Evolutionary conservation across 2,329 filamentous ascomycete species (phyloP), one percentile per base, ranked within the genome.

Genomic region (Diplodia scrobiculata): DNA sequence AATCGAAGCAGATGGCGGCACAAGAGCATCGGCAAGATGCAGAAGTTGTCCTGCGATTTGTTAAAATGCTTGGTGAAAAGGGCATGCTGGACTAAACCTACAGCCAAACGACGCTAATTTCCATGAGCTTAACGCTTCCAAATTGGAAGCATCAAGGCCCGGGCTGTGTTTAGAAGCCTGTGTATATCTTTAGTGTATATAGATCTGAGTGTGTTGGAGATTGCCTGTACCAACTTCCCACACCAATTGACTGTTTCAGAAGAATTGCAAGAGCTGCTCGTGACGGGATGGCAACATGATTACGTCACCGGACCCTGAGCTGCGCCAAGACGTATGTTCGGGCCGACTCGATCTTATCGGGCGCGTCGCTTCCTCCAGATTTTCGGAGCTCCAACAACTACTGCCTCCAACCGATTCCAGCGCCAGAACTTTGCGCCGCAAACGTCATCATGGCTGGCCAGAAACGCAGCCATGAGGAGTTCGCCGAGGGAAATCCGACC

Each of bases 11-110:
- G 58, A 79, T 52, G 72, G 73, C 82, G 11, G 80, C 82, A 68
- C 80, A 82, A 65, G 80, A 84, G 69, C 70, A 77, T 63, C 74
- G 77, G 25, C 76, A 78, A 65, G 76, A 79, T 53, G 78, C 81
- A 68, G 71, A 73, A 54, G 63, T 80, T 65, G 78, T 79, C 17
- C 70, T 83, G 53, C 74, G 78, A 63, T 79, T 80, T 3, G 81
- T 83, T 70, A 82, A 81, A 70, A 77, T 78, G 69, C 72, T 83
- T 9, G 81, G 81, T 2, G 74, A 75, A 47, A 69, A 76, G 38
- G 79, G 79, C 21, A 27, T 67, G 47, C 32, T 67, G 10, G 64
- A 34, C 34, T 59, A 27, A 60, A 36, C 17, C 7, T 25, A 10
- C 3, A 3, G 13, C 6, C 9, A 13, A 41, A 5, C 27, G 29